These are phyloP conservation scores for Aspergillus oerlinghausenensis DNA, from an alignment of 2,329 filamentous ascomycete species.

Conservation along the genomic window DNA sequence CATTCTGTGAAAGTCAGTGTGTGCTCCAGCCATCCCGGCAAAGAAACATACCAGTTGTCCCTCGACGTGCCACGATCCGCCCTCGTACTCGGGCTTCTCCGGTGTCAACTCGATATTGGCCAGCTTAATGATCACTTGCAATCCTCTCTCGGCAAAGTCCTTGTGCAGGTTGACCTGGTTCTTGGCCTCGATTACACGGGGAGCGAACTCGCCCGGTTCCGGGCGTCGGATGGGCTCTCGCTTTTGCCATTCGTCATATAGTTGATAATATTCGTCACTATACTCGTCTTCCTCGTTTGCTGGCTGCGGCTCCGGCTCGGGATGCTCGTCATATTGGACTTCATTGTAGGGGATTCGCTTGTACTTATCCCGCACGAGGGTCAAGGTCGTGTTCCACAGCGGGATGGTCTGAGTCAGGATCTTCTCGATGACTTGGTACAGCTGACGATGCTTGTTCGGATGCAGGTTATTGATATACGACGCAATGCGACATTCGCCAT, in stretches of 20 bases:
- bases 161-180: constrained; percentile 15
- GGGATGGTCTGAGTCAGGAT: constrained; percentile 40
- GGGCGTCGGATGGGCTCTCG: constrained; percentile 7
- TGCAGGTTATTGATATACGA: constrained; percentile 46
- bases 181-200: neutral
- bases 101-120: constrained; percentile 58
- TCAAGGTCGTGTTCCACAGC: constrained; percentile 41
- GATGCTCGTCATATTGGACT: constrained; percentile 3
- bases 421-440: constrained; percentile 37
- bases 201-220: constrained; percentile 9
- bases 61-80: constrained; percentile 43
- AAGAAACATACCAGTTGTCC: constrained; percentile 30
- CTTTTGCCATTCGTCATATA: neutral
- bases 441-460: constrained; percentile 24
- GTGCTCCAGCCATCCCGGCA: neutral
- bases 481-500: constrained; percentile 23
- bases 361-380: neutral
- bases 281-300: neutral
- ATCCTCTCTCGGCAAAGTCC: constrained; percentile 32
- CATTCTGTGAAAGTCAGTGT: constrained; percentile 40
- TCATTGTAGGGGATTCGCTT: constrained; percentile 11
- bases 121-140: constrained; percentile 56
- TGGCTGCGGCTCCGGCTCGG: constrained; percentile 1
- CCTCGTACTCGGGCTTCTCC: constrained; percentile 51
- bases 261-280: neutral